Percentiles rank a stretch among this genome's conserved stretches.
Conservation (phyloP, 139 green algal species). For the Auxenochlorella pyrenoidosa region DNA sequence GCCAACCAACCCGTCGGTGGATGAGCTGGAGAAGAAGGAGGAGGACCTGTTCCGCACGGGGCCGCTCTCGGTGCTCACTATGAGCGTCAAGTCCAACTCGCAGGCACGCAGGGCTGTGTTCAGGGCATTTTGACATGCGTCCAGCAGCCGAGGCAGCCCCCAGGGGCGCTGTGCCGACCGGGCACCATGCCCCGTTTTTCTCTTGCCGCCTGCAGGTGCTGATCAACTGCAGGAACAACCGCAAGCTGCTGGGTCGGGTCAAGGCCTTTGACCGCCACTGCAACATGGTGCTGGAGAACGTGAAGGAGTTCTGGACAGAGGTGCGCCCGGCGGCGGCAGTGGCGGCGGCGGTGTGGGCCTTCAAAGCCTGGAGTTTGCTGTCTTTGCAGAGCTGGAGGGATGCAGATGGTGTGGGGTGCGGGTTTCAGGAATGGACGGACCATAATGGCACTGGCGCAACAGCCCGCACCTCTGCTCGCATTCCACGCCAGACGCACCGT, state of each 20-base stretch:
- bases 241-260: slow-evolving; percentile 95
- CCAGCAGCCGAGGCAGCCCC: background rate
- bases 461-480: no score
- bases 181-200: background rate
- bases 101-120: slow-evolving; percentile 61
- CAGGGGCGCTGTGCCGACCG: background rate
- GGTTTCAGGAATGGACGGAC: no score
- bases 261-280: slow-evolving; percentile 99
- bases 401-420: no score
- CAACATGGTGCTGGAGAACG: slow-evolving; percentile 99
- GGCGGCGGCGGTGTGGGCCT: background rate
- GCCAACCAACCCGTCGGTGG: slow-evolving; percentile 49
- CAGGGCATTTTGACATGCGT: background rate
- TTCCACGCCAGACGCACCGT: no score
- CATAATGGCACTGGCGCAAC: no score
- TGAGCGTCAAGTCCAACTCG: slow-evolving; percentile 95
- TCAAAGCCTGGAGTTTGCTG: no score
- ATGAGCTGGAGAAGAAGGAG: slow-evolving; percentile 93
- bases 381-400: no score
- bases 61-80: slow-evolving; percentile 95
- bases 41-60: slow-evolving; percentile 93
- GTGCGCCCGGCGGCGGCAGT: slow-evolving; percentile 45
- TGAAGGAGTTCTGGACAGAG: slow-evolving; percentile 99
- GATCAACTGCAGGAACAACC: slow-evolving; percentile 99
- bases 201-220: slow-evolving; percentile 77